phyloP scores from a whole-genome alignment of 495 filamentous ascomycete species.

The Trichodelitschia bisporula region DNA sequence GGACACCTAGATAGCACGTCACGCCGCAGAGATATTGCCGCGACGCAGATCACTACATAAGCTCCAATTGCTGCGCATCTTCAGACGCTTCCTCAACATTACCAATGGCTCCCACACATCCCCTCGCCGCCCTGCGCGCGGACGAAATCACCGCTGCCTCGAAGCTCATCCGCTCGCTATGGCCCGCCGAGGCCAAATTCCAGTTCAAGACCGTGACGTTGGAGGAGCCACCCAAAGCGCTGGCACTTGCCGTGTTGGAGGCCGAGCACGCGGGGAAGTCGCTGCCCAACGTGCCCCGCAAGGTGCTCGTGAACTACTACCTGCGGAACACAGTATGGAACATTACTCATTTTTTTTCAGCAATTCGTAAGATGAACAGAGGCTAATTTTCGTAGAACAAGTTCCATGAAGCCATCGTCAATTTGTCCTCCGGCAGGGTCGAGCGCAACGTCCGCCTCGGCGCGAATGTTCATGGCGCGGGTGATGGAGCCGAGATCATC shows the following conservation, averaged over 20 bases:
- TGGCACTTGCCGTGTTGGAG: conserved; percentile 27
- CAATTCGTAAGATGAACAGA: no score
- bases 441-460: conserved; percentile 34
- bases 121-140: conserved; percentile 31
- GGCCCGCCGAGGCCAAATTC: conserved; percentile 25
- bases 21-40: no score
- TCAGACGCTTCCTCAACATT: no score
- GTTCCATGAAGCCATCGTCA: conserved; percentile 40
- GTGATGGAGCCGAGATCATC: conserved; percentile 35
- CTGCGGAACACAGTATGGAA: conserved; percentile 34
- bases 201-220: conserved; percentile 44
- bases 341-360: conserved; percentile 1
- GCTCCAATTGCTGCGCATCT: no score
- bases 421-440: conserved; percentile 25
- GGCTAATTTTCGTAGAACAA: conserved; percentile 34
- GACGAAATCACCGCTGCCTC: conserved; percentile 26
- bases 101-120: conserved; percentile 23
- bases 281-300: conserved; percentile 23
- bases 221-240: conserved; percentile 35
- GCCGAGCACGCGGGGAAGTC: conserved; percentile 16
- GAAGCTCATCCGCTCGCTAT: conserved; percentile 20
- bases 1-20: no score
- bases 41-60: no score
- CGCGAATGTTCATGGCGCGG: conserved; percentile 27
- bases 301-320: conserved; percentile 35